Base-by-base conservation (phyloP, 2,329 filamentous ascomycete genomes). In the Phialemoniopsis sp. region DNA sequence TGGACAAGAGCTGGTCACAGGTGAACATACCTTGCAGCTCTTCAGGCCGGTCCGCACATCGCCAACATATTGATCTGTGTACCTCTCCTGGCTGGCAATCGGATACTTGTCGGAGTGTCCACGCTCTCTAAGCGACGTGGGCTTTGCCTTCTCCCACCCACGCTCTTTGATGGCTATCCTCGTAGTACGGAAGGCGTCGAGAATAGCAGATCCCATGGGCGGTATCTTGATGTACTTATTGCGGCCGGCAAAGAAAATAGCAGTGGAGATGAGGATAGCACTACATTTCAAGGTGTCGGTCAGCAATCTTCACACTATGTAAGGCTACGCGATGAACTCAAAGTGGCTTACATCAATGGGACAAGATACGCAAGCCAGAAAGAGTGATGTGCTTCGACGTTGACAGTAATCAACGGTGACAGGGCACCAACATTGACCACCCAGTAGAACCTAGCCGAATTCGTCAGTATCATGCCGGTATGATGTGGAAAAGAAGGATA, bases 51-150 rank as follows among this genome's bases (percentile, higher is more conserved):
- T 35, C 37, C 40, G 42, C 0, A 53, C 51, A 29, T 53, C 45
- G 18, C 40, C 41, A 16, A 53, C 51, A 15, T 52, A 53, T 8
- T 34, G 37, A 26, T 53, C 44, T 1, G 55, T 57, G 12, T 57
- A 57, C 14, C 43, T 42, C 8, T 44, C 17, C 13, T 48, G 41
- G n/a, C 38, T 43, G 4, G 49, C 47, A 19, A 56, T 44, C 0
- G 46, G 37, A 19, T 57, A 55, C 29, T 40, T 50, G 3, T 42
- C 39, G 8, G 46, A 30, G 4, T 37, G 44, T 3, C 53, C 51
- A 3, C 39, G 37, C 12, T 47, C 44, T 14, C 43, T 34, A 4
- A 53, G 41, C 10, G 36, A 34, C 12, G n/a, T 18, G 15, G 32
- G 32, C 13, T 9, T 34, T 6, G 32, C 32, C 6, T 34, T 34